phyloP scores from a whole-genome alignment of 768 basidiomycete species.

The Tylopilus cervinicoccineus region DNA sequence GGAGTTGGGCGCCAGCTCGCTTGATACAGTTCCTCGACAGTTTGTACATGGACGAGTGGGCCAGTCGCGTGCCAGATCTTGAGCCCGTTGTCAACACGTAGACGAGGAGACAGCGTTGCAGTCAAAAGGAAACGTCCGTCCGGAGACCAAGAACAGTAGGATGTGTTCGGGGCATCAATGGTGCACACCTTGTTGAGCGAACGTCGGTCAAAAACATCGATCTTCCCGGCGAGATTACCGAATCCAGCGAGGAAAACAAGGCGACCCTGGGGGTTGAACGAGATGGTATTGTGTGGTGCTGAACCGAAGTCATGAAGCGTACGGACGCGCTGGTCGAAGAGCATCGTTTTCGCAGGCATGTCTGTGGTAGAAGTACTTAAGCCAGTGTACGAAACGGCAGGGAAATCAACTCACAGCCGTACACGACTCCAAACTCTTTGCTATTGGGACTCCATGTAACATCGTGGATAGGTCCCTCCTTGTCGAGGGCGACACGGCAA shows the following conservation, averaged over 20 bases:
- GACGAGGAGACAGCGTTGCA: conserved; percentile 90
- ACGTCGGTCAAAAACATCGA: conserved; percentile 89
- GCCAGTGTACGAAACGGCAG: background rate
- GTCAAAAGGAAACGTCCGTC: conserved; percentile 92
- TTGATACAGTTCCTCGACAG: conserved; percentile 88
- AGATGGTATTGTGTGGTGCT: conserved; percentile 86
- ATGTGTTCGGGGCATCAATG: conserved; percentile 91
- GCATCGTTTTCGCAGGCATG: conserved; percentile 92
- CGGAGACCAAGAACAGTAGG: conserved; percentile 92
- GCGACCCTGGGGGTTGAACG: conserved; percentile 92
- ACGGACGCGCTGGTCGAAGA: conserved; percentile 90
- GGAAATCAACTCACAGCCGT: conserved; percentile 72
- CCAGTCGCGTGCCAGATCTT: conserved; percentile 95
- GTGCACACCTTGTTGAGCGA: conserved; percentile 71
- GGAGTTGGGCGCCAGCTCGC: conserved; percentile 75
- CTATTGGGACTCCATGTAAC: conserved; percentile 95
- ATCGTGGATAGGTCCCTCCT: conserved; percentile 97
- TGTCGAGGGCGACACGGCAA: conserved; percentile 82
- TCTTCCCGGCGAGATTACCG: conserved; percentile 93
- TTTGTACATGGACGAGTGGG: conserved; percentile 78
- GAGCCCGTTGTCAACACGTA: conserved; percentile 96
- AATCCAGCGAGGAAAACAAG: conserved; percentile 90
- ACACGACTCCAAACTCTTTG: conserved; percentile 94
- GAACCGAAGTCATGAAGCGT: conserved; percentile 88
- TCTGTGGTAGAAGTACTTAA: conserved; percentile 39